Percentiles rank a stretch among this genome's conserved stretches.
Evolutionary conservation across 768 basidiomycete species (phyloP).

Genomic region (Phallus indusiatus): DNA sequence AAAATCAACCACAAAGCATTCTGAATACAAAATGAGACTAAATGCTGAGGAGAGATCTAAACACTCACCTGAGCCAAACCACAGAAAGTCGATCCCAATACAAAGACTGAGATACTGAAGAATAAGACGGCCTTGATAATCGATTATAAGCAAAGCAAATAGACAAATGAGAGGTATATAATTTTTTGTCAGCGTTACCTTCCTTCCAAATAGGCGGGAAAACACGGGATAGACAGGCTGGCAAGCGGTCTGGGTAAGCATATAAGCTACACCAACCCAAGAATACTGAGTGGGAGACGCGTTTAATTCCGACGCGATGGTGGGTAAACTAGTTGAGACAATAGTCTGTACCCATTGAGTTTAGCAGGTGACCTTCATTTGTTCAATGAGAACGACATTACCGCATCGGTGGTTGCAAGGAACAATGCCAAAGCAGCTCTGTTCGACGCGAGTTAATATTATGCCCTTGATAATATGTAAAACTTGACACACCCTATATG

Average conservation of each 20-base stretch:
- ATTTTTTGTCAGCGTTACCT: constrained; percentile 35
- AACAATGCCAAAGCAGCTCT: constrained; percentile 76
- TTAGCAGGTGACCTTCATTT: constrained; percentile 10
- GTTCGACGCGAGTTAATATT: constrained; percentile 1
- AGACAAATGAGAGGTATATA: background rate
- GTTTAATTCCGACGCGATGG: constrained; percentile 59
- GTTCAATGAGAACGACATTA: constrained; percentile 25
- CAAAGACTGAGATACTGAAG: constrained; percentile 64
- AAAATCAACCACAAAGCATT: constrained; percentile 53
- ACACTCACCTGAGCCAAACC: constrained; percentile 56
- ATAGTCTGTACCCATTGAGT: constrained; percentile 38
- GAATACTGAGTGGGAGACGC: constrained; percentile 69
- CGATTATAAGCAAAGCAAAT: constrained; percentile 3
- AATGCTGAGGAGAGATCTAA: constrained; percentile 12
- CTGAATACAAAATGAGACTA: constrained; percentile 16
- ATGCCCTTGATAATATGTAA: background rate
- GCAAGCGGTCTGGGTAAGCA: constrained; percentile 79
- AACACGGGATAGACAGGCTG: constrained; percentile 77
- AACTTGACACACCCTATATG: constrained; percentile 52
- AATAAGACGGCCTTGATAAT: constrained; percentile 51
- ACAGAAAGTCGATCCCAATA: constrained; percentile 71
- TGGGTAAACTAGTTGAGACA: constrained; percentile 77
- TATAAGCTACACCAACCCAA: constrained; percentile 79
- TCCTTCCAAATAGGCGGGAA: constrained; percentile 72
- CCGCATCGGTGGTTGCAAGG: constrained; percentile 80